Evolutionary conservation across 83 land plant species (phyloP).

Genomic region (Larix sibirica): DNA sequence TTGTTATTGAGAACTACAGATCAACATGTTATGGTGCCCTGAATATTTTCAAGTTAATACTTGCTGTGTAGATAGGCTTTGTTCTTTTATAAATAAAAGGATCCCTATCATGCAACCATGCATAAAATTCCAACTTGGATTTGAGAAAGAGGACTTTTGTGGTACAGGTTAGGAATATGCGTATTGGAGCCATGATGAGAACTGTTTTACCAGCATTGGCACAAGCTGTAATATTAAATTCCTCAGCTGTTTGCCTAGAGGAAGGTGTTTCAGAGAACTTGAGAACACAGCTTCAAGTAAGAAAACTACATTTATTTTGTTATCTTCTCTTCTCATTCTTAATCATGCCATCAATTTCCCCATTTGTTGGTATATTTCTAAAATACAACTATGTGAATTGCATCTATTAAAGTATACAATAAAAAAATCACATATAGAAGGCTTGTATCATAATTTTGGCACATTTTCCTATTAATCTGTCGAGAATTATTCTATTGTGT

Average conservation of each 20-base stretch:
- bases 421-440: too few species aligned
- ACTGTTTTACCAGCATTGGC: conserved; percentile 88
- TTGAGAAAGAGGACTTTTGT: background rate
- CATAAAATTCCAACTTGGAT: background rate
- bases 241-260: conserved; percentile 14
- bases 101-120: background rate
- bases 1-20: background rate
- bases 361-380: too few species aligned
- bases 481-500: too few species aligned
- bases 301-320: background rate
- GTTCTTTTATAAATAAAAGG: background rate
- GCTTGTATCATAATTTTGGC: too few species aligned
- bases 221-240: conserved; percentile 77
- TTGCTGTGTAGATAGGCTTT: background rate
- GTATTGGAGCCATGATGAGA: conserved; percentile 98
- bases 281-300: conserved; percentile 74
- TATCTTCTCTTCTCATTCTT: background rate
- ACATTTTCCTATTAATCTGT: too few species aligned
- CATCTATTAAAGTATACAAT: too few species aligned
- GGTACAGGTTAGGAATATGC: conserved; percentile 83
- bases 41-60: background rate
- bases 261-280: conserved; percentile 29
- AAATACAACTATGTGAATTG: too few species aligned
- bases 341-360: too few species aligned
- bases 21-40: background rate